These are phyloP conservation scores for Tilletia horrida DNA, from an alignment of 1,284 basidiomycete genomes.

Conservation along the genomic window DNA sequence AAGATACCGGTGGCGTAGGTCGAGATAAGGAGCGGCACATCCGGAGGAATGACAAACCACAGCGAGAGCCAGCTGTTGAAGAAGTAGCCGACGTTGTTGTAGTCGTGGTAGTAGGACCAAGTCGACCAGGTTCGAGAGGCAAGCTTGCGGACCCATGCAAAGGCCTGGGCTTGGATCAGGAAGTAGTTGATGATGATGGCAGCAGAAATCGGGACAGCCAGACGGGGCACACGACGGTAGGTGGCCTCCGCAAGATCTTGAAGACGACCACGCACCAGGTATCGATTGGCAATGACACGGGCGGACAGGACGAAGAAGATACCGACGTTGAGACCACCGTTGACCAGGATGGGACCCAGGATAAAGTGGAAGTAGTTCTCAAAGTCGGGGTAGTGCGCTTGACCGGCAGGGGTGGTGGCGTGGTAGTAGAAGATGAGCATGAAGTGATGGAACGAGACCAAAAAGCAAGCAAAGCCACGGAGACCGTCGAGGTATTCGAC, in stretches of 20 bases:
- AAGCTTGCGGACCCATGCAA: conserved; percentile 44
- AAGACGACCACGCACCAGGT: conserved; percentile 41
- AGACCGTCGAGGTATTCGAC: conserved; percentile 49
- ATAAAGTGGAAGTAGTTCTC: conserved; percentile 42
- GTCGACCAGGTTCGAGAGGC: conserved; percentile 46
- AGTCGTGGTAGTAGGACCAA: conserved; percentile 48
- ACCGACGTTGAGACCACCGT: conserved; percentile 41
- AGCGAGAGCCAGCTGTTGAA: conserved; percentile 41
- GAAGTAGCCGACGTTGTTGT: conserved; percentile 41
- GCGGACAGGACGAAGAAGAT: conserved; percentile 48
- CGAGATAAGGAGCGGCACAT: conserved; percentile 35
- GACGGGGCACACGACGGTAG: conserved; percentile 42
- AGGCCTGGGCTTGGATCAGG: conserved; percentile 42
- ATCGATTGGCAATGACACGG: conserved; percentile 43
- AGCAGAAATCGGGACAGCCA: conserved; percentile 41
- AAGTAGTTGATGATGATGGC: conserved; percentile 46
- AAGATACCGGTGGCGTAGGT: conserved; percentile 49
- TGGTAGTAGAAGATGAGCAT: conserved; percentile 48
- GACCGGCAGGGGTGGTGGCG: conserved; percentile 27
- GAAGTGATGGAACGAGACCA: conserved; percentile 48
- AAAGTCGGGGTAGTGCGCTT: conserved; percentile 34
- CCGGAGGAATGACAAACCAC: conserved; percentile 44
- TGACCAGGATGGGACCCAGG: conserved; percentile 39
- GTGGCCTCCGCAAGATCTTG: conserved; percentile 41
- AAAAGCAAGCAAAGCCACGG: conserved; percentile 45